Percentiles rank a stretch among this genome's conserved stretches.
These are phyloP conservation scores for Ceratocystis huliohia DNA, from an alignment of 2,329 filamentous ascomycete species.

Conservation along the genomic window DNA sequence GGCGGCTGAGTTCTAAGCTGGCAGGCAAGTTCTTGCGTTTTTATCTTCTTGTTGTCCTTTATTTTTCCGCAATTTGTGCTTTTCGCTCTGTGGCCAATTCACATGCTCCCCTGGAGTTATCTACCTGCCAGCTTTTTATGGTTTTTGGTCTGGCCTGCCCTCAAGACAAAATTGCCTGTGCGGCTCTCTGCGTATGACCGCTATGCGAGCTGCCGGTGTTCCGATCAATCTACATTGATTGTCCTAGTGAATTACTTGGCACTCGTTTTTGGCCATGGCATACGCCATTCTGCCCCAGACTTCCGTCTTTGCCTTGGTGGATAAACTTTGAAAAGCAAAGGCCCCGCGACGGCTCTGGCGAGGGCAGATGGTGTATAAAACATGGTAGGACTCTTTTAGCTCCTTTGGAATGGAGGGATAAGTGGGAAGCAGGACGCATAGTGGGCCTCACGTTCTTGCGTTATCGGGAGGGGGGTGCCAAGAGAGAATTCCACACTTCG, in stretches of 20 bases:
- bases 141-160: too few relatives aligned
- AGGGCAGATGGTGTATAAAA: not conserved
- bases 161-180: too few relatives aligned
- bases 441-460: not conserved
- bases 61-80: too few relatives aligned
- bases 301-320: constrained; percentile 3
- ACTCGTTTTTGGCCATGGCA: not conserved
- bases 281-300: constrained; percentile 9
- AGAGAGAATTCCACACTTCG: too few relatives aligned
- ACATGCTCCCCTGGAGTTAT: too few relatives aligned
- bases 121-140: too few relatives aligned
- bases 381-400: not conserved
- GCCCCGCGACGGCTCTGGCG: not conserved
- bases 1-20: not conserved
- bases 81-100: too few relatives aligned
- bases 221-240: not conserved
- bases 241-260: not conserved
- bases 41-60: not conserved
- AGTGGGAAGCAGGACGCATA: not conserved
- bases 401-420: not conserved
- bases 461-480: not conserved
- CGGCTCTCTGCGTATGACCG: too few relatives aligned
- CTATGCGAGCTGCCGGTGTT: too few relatives aligned
- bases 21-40: not conserved
- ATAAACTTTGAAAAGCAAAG: not conserved